Conservation (phyloP, 345 rosid species). For the Toxicodendron radicans region DNA sequence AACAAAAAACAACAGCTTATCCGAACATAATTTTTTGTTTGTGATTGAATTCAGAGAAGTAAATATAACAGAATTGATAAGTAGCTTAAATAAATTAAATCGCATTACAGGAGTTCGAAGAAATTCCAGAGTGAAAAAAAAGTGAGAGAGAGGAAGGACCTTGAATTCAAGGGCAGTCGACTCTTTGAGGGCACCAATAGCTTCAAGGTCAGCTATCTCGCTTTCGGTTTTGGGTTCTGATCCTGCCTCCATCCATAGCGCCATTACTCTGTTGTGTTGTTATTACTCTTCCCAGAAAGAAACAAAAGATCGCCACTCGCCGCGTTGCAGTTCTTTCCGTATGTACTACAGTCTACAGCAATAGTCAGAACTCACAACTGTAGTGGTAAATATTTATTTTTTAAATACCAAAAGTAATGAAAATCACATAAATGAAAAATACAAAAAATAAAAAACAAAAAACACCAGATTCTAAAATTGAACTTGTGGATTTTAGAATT, state of each 20-base stretch:
- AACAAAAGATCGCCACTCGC: background rate
- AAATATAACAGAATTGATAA: background rate
- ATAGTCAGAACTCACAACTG: too few species aligned
- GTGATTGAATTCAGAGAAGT: background rate
- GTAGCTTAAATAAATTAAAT: background rate
- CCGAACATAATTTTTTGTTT: background rate
- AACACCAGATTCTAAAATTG: too few species aligned
- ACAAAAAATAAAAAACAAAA: too few species aligned
- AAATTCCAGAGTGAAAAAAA: background rate
- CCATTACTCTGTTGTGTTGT: conserved; percentile 40
- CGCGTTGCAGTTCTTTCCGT: too few species aligned
- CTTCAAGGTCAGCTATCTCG: conserved; percentile 70
- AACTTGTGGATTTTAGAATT: too few species aligned
- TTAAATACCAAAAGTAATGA: too few species aligned
- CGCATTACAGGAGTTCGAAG: background rate
- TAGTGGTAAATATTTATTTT: too few species aligned
- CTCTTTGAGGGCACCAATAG: conserved; percentile 77
- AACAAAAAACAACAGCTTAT: background rate
- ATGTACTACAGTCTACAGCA: too few species aligned
- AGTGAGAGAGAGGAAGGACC: conserved; percentile 40
- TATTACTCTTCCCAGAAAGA: background rate
- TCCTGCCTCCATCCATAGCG: conserved; percentile 82
- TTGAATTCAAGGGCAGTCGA: conserved; percentile 87
- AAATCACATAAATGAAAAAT: too few species aligned
- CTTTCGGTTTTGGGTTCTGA: conserved; percentile 62